Evolutionary conservation across 2,329 filamentous ascomycete species (phyloP).

Genomic region (Fusarium sp.): DNA sequence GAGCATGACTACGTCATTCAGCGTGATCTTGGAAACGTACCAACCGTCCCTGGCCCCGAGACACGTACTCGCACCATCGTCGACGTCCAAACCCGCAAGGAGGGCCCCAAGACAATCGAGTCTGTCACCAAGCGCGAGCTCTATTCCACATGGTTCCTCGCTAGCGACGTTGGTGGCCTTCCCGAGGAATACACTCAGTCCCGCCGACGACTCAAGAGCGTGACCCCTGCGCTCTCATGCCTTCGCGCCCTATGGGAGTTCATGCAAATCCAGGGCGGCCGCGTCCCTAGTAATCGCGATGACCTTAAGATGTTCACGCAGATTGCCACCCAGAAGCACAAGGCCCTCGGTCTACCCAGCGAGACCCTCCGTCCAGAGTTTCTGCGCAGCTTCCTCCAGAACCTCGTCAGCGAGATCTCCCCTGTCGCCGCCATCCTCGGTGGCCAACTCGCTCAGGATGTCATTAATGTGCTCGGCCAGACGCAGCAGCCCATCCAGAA

Average conservation of each 20-base stretch:
- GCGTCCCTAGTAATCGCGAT: constrained; percentile 67
- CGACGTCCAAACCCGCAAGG: constrained; percentile 76
- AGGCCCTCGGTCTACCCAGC: constrained; percentile 75
- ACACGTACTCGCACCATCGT: constrained; percentile 82
- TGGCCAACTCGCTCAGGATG: constrained; percentile 92
- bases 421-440: constrained; percentile 91
- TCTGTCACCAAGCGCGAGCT: constrained; percentile 91
- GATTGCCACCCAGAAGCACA: constrained; percentile 82
- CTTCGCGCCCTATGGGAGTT: constrained; percentile 93
- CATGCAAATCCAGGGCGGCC: constrained; percentile 62
- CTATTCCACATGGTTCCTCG: constrained; percentile 90
- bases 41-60: constrained; percentile 72
- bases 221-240: constrained; percentile 88
- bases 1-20: constrained; percentile 91
- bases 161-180: constrained; percentile 80
- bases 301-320: constrained; percentile 83
- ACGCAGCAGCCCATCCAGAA: constrained; percentile 97
- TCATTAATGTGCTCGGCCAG: constrained; percentile 93
- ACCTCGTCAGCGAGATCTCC: constrained; percentile 84
- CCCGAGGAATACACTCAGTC: constrained; percentile 75
- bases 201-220: constrained; percentile 76
- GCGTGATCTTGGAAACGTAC: constrained; percentile 82
- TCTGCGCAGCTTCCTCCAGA: constrained; percentile 86
- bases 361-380: constrained; percentile 78
- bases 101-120: constrained; percentile 78